phyloP scores from a whole-genome alignment of 1,139 yeast species.

The Blastobotrys proliferans region DNA sequence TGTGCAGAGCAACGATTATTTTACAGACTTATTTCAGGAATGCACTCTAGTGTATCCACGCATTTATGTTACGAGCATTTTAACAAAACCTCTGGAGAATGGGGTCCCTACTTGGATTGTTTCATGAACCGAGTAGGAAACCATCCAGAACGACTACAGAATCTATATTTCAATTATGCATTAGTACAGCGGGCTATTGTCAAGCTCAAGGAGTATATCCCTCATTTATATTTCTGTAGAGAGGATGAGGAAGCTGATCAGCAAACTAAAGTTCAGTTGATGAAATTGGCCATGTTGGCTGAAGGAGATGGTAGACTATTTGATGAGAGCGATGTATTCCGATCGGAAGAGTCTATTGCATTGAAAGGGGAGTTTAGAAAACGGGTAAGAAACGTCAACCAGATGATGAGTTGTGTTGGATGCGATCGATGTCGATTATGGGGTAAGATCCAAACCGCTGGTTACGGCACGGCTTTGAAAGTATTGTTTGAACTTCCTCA shows the following conservation, averaged over 20 bases:
- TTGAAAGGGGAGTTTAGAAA: constrained; percentile 77
- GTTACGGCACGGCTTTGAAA: constrained; percentile 94
- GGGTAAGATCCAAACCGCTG: constrained; percentile 97
- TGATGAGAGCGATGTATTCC: constrained; percentile 53
- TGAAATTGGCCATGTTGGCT: constrained; percentile 39
- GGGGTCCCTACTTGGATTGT: constrained; percentile 76
- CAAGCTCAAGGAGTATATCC: constrained; percentile 51
- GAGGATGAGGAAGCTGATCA: constrained; percentile 46
- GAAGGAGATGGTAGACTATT: constrained; percentile 34
- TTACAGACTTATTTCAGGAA: constrained; percentile 81
- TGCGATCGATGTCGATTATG: constrained; percentile 96
- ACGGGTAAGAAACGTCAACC: constrained; percentile 84
- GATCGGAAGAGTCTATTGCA: constrained; percentile 43
- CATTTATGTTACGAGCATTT: constrained; percentile 86
- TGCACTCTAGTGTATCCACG: constrained; percentile 94
- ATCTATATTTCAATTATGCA: constrained; percentile 90
- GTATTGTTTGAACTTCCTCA: constrained; percentile 74
- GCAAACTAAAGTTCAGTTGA: constrained; percentile 41
- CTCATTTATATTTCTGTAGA: constrained; percentile 47
- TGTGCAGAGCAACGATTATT: constrained; percentile 86
- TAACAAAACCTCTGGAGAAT: constrained; percentile 66
- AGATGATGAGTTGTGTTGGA: constrained; percentile 96
- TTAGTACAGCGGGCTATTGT: constrained; percentile 77
- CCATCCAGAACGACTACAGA: constrained; percentile 82
- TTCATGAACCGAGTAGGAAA: constrained; percentile 90